These are phyloP conservation scores for Penicillium sp. DNA, from an alignment of 2,329 filamentous ascomycete species.

Conservation along the genomic window DNA sequence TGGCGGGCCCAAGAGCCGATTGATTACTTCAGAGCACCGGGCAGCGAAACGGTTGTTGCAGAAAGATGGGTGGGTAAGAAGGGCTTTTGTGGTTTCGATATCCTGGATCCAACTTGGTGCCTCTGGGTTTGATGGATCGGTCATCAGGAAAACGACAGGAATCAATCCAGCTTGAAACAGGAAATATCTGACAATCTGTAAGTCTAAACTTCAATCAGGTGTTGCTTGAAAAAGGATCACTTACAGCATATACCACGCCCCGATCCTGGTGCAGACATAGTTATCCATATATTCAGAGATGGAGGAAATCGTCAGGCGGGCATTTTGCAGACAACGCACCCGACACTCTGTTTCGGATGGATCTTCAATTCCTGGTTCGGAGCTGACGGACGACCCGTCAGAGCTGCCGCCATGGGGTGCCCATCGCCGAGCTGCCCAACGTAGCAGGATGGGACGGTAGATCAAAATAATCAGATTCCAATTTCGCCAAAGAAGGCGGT, in stretches of 20 bases:
- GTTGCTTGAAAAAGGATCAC: slow-evolving; percentile 6
- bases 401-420: slow-evolving; percentile 27
- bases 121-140: slow-evolving; percentile 43
- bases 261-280: slow-evolving; percentile 45
- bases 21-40: slow-evolving; percentile 45
- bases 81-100: slow-evolving; percentile 45
- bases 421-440: slow-evolving; percentile 44
- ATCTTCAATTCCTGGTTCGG: slow-evolving; percentile 35
- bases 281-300: slow-evolving; percentile 48
- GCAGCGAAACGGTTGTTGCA: slow-evolving; percentile 45
- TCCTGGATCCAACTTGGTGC: slow-evolving; percentile 43
- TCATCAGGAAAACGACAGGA: slow-evolving; percentile 49
- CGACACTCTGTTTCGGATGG: slow-evolving; percentile 44
- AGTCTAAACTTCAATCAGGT: not conserved
- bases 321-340: slow-evolving; percentile 45
- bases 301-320: slow-evolving; percentile 46
- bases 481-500: slow-evolving; percentile 47
- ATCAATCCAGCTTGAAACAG: slow-evolving; percentile 52
- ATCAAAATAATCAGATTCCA: slow-evolving; percentile 51
- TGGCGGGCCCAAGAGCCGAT: slow-evolving; percentile 41
- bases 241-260: slow-evolving; percentile 51
- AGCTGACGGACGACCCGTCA: slow-evolving; percentile 25
- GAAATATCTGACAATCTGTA: slow-evolving; percentile 39
- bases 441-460: slow-evolving; percentile 48
- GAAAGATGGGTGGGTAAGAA: slow-evolving; percentile 43